phyloP scores from a whole-genome alignment of 2,329 filamentous ascomycete genomes.

The Lachnellula suecica region DNA sequence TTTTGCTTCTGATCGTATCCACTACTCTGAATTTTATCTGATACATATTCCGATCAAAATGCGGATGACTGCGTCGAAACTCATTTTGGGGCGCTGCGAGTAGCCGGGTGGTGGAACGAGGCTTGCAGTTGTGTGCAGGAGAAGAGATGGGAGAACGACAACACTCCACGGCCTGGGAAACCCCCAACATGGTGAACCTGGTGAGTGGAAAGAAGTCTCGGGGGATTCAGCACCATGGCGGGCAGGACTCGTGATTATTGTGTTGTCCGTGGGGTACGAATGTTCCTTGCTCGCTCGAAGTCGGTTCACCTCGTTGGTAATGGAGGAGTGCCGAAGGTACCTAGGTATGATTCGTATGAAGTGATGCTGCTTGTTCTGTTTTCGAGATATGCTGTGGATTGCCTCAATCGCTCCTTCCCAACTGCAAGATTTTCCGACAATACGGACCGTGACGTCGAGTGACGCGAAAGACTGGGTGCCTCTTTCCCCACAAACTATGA shows the following conservation, averaged over 20 bases:
- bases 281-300: no score
- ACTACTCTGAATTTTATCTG: no score
- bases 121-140: background rate
- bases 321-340: background rate
- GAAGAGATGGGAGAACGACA: no score
- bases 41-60: background rate
- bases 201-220: no score
- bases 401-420: slow-evolving; percentile 6
- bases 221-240: no score
- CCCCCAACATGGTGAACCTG: no score
- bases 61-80: background rate
- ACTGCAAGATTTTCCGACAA: background rate
- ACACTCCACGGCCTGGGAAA: no score
- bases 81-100: background rate
- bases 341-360: background rate
- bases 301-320: no score
- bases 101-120: background rate
- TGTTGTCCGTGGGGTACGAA: no score
- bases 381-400: background rate
- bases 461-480: background rate
- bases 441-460: background rate
- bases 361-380: background rate
- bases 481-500: background rate
- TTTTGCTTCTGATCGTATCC: no score
- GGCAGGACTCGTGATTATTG: no score